Evolutionary conservation across 2,329 filamentous ascomycete genomes (phyloP).

Genomic region (Epichloe hybrida): DNA sequence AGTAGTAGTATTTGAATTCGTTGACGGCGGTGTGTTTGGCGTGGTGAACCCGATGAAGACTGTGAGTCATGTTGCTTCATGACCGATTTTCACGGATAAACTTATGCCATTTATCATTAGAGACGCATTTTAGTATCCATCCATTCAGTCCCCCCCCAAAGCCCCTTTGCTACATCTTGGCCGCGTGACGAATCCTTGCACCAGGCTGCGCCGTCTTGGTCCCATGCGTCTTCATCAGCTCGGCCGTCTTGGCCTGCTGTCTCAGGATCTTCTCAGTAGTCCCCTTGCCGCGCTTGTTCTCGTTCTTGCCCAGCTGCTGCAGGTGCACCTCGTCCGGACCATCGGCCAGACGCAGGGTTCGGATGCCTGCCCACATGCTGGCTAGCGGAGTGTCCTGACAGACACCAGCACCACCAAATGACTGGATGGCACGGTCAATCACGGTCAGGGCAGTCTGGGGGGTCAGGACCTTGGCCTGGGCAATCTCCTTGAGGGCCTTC

Average conservation of each 20-base stretch:
- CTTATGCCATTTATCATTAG: not conserved
- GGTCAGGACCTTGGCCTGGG: conserved; percentile 85
- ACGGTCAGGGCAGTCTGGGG: conserved; percentile 71
- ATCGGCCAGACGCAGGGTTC: conserved; percentile 77
- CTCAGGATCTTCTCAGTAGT: conserved; percentile 47
- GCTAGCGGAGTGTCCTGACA: conserved; percentile 90
- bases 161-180: conserved; percentile 27
- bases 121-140: not conserved
- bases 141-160: not conserved
- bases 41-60: not conserved
- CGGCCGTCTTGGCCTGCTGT: conserved; percentile 51
- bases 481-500: conserved; percentile 81
- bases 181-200: conserved; percentile 32
- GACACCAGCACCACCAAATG: conserved; percentile 81
- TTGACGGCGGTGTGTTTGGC: conserved; percentile 3
- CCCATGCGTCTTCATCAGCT: conserved; percentile 49
- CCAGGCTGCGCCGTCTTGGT: conserved; percentile 35
- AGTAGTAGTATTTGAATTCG: not conserved
- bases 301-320: conserved; percentile 66
- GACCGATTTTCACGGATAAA: not conserved
- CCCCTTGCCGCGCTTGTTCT: conserved; percentile 56
- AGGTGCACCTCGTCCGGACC: conserved; percentile 94
- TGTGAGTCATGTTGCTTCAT: not conserved
- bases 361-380: conserved; percentile 64
- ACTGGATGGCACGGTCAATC: conserved; percentile 88